Evolutionary conservation across 1,139 yeast genomes (phyloP).

Genomic region (Hyphopichia pseudoburtonii): DNA sequence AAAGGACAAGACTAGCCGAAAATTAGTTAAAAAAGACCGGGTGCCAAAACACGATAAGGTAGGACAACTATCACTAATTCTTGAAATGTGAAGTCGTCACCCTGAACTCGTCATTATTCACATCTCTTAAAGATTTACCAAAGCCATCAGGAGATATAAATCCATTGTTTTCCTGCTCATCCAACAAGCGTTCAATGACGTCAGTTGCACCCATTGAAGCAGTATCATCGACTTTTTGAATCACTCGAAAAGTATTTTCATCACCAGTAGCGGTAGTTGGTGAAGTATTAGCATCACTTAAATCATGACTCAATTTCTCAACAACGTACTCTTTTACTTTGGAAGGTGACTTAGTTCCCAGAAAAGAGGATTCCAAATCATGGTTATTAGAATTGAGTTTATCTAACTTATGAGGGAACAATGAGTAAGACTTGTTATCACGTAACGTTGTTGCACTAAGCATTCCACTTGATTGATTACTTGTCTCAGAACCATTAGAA

Average conservation of each 20-base stretch:
- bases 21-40: too few species aligned
- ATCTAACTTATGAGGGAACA: slow-evolving; percentile 19
- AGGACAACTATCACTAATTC: neutral
- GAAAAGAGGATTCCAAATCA: slow-evolving; percentile 10
- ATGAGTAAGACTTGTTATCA: too few species aligned
- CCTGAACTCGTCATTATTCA: slow-evolving; percentile 7
- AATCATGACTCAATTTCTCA: too few species aligned
- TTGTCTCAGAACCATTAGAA: slow-evolving; percentile 10
- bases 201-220: neutral
- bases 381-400: too few species aligned
- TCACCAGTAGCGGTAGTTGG: neutral
- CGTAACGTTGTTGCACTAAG: too few species aligned
- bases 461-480: too few species aligned
- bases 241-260: too few species aligned
- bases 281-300: too few species aligned
- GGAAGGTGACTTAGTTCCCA: too few species aligned
- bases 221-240: too few species aligned
- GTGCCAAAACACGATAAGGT: neutral
- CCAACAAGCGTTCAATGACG: neutral
- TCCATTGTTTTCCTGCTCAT: neutral
- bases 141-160: neutral
- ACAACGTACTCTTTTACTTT: too few species aligned
- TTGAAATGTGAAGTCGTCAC: slow-evolving; percentile 9
- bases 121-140: slow-evolving; percentile 5
- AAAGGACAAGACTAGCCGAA: neutral